These are phyloP conservation scores for Torrubiellomyces zombiae DNA, from an alignment of 2,329 filamentous ascomycete species.

Conservation along the genomic window DNA sequence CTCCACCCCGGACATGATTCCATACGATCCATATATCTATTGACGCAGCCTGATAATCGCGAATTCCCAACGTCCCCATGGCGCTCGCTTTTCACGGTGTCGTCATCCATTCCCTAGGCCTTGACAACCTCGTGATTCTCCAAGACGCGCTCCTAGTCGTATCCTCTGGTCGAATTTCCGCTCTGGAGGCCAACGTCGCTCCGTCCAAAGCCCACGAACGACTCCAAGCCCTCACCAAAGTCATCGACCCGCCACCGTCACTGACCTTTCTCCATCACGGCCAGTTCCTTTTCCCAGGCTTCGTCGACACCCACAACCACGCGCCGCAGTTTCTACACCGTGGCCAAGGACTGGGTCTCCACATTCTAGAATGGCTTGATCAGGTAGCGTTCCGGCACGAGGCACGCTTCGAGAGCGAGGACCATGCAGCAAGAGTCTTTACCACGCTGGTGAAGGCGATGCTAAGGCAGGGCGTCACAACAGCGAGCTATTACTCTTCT, in stretches of 20 bases:
- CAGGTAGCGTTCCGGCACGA: slow-evolving; percentile 49
- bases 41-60: too few relatives aligned
- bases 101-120: slow-evolving; percentile 21
- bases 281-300: slow-evolving; percentile 40
- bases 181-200: slow-evolving; percentile 7
- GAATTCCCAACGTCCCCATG: too few relatives aligned
- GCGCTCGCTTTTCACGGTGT: slow-evolving; percentile 20
- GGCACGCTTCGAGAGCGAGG: slow-evolving; percentile 37
- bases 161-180: slow-evolving; percentile 9
- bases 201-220: slow-evolving; percentile 5
- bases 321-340: slow-evolving; percentile 39
- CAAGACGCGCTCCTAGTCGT: slow-evolving; percentile 19
- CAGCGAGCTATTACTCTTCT: slow-evolving; percentile 43
- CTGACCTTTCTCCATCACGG: slow-evolving; percentile 16
- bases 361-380: slow-evolving; percentile 46
- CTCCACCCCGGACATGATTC: too few relatives aligned
- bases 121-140: slow-evolving; percentile 18
- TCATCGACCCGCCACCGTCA: slow-evolving; percentile 2
- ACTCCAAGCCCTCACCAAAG: slow-evolving; percentile 6
- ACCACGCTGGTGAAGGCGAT: slow-evolving; percentile 35
- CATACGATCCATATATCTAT: too few relatives aligned
- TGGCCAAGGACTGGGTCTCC: slow-evolving; percentile 30
- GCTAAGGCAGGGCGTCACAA: slow-evolving; percentile 44
- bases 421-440: slow-evolving; percentile 36
- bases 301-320: slow-evolving; percentile 53